A percentile compares a stretch with the other conserved stretches of the same genome.
phyloP scores from a whole-genome alignment of 2,329 filamentous ascomycete species.

The Ophiostoma perfectum region DNA sequence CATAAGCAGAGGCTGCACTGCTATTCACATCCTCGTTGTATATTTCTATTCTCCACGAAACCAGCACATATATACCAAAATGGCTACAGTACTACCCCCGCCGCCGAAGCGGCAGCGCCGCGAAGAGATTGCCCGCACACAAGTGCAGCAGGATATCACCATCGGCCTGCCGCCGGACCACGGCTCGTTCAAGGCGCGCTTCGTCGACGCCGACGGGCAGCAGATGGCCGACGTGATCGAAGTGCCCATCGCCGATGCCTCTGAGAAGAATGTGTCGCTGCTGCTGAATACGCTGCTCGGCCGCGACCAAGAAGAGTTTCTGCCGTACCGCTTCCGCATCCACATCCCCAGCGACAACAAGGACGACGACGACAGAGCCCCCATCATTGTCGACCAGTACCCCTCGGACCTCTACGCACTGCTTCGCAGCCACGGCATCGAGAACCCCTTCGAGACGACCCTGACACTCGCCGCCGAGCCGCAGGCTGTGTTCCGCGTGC shows the following conservation, averaged over 20 bases:
- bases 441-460: slow-evolving; percentile 51
- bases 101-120: slow-evolving; percentile 71
- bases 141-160: slow-evolving; percentile 69
- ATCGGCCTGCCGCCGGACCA: slow-evolving; percentile 61
- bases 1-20: slow-evolving; percentile 1
- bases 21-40: not conserved
- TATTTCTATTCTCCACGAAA: not conserved
- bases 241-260: slow-evolving; percentile 77
- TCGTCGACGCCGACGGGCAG: slow-evolving; percentile 74
- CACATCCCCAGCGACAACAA: slow-evolving; percentile 47
- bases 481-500: slow-evolving; percentile 89
- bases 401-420: slow-evolving; percentile 51
- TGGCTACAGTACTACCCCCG: slow-evolving; percentile 36
- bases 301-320: slow-evolving; percentile 52
- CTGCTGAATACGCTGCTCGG: slow-evolving; percentile 79
- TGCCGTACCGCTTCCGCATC: slow-evolving; percentile 58
- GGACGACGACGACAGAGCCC: slow-evolving; percentile 11
- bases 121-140: slow-evolving; percentile 64
- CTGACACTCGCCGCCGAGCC: slow-evolving; percentile 59
- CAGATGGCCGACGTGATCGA: slow-evolving; percentile 64
- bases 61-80: slow-evolving; percentile 18
- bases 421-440: slow-evolving; percentile 51
- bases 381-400: slow-evolving; percentile 50
- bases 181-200: slow-evolving; percentile 79
- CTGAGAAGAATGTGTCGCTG: slow-evolving; percentile 81